Evolutionary conservation across 345 rosid species (phyloP), one percentile per base, ranked within the genome.

Genomic region (Gossypium raimondii): DNA sequence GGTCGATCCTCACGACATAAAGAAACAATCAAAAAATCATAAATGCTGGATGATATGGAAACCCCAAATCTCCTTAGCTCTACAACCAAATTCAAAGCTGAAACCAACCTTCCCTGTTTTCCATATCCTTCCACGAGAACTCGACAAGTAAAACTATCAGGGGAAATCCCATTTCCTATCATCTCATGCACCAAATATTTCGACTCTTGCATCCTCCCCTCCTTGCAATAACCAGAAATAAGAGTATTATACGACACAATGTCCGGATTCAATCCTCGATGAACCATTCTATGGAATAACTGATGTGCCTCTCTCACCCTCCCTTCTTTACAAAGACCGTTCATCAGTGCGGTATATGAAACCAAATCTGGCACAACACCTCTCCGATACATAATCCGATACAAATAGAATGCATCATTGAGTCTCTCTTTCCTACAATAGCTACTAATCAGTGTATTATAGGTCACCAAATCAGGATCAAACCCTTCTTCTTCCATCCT

Each of bases 401-500:
- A 92, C 77, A 94, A 76, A 78, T 89, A 84, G 84, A 92, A 92
- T 16, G 97, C 97, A 64, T 92, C 92, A 73, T 78, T 80, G 83
- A 94, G 77, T 78, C 84, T 89, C 64, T 93, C 88, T 76, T 84
- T 86, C 69, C 84, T 76, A 79, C 97, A 94, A 72, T 89, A 94
- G 82, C 92, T 86, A 84, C 84, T 78, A 47, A 94, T 87, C 80
- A 94, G 68, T 0, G 97, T 92, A 61, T 94, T 94, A 72, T 92
- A 94, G 5, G 98, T 90, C 50, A 94, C 98, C 70, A 91, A 77
- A 82, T 94, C 97, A 0, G 93, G 97, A 78, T 87, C 93, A 76
- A 92, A 94, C 0, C 98, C 98, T 86, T 92, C 98, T 80, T 94
- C 98, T 75, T 94, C 98, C 91, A 94, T 91, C 83, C 82, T 89